Base-by-base conservation (phyloP, 2,329 filamentous ascomycete species). In the Aureobasidium lini region DNA sequence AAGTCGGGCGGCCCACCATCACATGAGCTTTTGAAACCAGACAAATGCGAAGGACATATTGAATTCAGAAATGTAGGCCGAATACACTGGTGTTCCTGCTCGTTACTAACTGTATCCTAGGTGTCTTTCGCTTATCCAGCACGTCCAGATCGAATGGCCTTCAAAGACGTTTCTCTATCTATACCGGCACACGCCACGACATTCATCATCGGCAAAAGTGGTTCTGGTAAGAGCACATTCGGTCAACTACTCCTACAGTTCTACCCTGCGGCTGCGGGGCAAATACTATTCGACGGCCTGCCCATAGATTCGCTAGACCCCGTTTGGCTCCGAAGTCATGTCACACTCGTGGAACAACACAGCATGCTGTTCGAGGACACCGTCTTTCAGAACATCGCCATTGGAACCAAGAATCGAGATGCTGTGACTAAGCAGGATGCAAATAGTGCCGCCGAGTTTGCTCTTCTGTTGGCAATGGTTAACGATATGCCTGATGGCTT, bases 201-300 rank as follows among this genome's bases (percentile, higher is more conserved):
- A 0, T 96, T 94, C 67, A 78, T 97, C 2, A 83, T 96, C 52
- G 94, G 93, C 0, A 82, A 81, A 66, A 96, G 90, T 67, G 94
- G 94, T 0, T 96, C 90, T 1, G 93, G 93, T 0, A 97, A 97
- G 71, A 96, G 90, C 65, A 97, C 93, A 0, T 69, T 97, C 1
- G 86, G 87, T 1, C 90, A 90, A 68, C 78, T 97, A 0, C 78
- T 97, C 0, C 79, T 91, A 53, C 83, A 86, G 11, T 88, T 95
- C 65, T 96, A 96, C 68, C 76, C 82, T 6, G 83, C 89, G 0
- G 71, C 75, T 0, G 75, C 75, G 0, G 93, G 92, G 0, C 71
- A 81, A 0, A 85, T 96, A 15, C 69, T 80, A 0, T 75, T 97
- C 9, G 90, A 95, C 66, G 84, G 82, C 0, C 70, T 80, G 1